Evolutionary conservation across 2,329 filamentous ascomycete species (phyloP).

Genomic region (Lasiodiplodia sp.): DNA sequence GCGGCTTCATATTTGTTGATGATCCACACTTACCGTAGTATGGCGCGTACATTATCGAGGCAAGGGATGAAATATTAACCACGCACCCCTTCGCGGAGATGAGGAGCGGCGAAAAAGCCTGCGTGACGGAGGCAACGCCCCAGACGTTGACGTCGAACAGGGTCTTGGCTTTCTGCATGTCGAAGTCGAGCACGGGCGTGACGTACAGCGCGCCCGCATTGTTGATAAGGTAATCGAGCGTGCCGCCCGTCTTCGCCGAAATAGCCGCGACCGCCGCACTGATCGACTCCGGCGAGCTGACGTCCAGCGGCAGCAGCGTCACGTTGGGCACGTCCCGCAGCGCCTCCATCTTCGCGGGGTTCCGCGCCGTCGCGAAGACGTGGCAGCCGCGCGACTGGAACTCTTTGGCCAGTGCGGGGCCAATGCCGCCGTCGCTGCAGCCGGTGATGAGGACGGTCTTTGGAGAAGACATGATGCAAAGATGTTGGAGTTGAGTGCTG

Average conservation of each 20-base stretch:
- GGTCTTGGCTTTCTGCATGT: background rate
- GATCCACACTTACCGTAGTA: background rate
- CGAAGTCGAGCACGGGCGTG: slow-evolving; percentile 47
- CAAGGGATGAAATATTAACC: background rate
- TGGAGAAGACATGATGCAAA: background rate
- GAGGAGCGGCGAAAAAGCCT: slow-evolving; percentile 45
- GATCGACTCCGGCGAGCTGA: slow-evolving; percentile 33
- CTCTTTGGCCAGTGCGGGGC: slow-evolving; percentile 48
- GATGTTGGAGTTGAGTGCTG: background rate
- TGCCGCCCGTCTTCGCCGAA: background rate
- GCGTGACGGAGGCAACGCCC: slow-evolving; percentile 45
- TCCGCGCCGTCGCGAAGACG: slow-evolving; percentile 54
- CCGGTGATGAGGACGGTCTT: slow-evolving; percentile 39
- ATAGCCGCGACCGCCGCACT: background rate
- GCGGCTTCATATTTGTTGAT: background rate
- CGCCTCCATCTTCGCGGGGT: slow-evolving; percentile 42
- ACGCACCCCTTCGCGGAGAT: slow-evolving; percentile 12
- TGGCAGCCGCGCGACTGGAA: slow-evolving; percentile 48
- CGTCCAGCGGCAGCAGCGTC: background rate
- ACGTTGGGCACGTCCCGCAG: slow-evolving; percentile 36
- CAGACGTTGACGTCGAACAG: slow-evolving; percentile 50
- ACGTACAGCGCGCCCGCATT: slow-evolving; percentile 51
- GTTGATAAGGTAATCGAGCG: slow-evolving; percentile 45
- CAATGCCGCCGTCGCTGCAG: slow-evolving; percentile 48
- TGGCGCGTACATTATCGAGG: background rate